These are phyloP conservation scores for Cladosporium colombiae DNA, from an alignment of 2,329 filamentous ascomycete genomes.

Conservation along the genomic window DNA sequence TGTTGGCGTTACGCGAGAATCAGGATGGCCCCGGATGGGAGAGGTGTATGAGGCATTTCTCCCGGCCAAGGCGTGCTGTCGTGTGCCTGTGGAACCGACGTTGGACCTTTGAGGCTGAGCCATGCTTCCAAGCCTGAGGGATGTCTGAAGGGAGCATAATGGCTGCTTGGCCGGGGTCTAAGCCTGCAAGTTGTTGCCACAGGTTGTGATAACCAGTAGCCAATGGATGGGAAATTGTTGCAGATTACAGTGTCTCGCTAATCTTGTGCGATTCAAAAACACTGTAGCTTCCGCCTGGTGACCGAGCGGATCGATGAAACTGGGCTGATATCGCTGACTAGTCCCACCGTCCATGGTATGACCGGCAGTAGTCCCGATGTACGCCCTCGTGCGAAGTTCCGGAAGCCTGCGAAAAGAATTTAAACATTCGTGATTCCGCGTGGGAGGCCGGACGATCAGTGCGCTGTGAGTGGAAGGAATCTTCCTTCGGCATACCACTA, in stretches of 20 bases:
- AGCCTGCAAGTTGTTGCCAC: not conserved
- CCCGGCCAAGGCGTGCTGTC: not conserved
- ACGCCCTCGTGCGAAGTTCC: not conserved
- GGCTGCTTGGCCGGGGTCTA: not conserved
- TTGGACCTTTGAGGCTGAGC: constrained; percentile 4
- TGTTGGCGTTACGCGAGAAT: constrained; percentile 16
- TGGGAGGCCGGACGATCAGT: constrained; percentile 2
- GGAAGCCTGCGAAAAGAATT: not conserved
- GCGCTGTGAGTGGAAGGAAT: not conserved
- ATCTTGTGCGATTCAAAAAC: not conserved
- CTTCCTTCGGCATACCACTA: constrained; percentile 8
- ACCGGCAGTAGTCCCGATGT: not conserved
- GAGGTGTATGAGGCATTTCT: not conserved
- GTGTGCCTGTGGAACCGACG: not conserved
- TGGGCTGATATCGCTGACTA: not conserved
- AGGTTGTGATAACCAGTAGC: not conserved
- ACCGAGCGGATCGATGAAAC: not conserved
- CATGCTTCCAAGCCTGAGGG: not conserved
- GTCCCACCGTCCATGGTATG: not conserved
- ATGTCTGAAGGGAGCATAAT: not conserved
- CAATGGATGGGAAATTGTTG: not conserved
- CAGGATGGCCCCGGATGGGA: not conserved
- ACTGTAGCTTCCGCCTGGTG: too few species aligned
- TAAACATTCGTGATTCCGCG: not conserved
- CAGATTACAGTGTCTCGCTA: not conserved